Conservation (phyloP, 805 yeast species). For the Candida nonsorbophila region DNA sequence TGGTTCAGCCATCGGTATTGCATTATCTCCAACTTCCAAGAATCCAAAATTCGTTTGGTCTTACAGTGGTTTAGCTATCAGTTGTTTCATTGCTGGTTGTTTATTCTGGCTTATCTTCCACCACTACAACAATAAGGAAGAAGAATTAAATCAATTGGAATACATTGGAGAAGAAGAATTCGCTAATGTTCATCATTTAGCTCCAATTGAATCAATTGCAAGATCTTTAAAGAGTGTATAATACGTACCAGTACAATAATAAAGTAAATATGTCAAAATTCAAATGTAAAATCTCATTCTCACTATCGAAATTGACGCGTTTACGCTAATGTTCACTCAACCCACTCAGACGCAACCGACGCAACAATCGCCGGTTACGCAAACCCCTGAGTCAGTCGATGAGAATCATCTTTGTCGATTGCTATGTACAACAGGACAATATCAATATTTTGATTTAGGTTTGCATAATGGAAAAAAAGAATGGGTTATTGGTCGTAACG, state of each 20-base stretch:
- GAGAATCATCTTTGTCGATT: conserved; percentile 44
- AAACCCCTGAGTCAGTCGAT: conserved; percentile 21
- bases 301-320: too few relatives aligned
- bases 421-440: conserved; percentile 57
- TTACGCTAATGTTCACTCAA: conserved; percentile 14
- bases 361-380: conserved; percentile 30
- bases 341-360: conserved; percentile 34
- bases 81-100: conserved; percentile 55
- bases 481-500: conserved; percentile 77
- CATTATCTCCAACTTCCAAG: conserved; percentile 58
- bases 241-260: too few relatives aligned
- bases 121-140: conserved; percentile 52
- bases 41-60: conserved; percentile 72
- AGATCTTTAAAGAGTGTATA: conserved; percentile 13
- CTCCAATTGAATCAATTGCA: conserved; percentile 15
- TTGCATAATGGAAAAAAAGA: conserved; percentile 24
- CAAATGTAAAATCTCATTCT: background rate
- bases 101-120: conserved; percentile 58
- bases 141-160: conserved; percentile 51
- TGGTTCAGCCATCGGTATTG: conserved; percentile 74
- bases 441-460: conserved; percentile 40
- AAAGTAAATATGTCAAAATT: conserved; percentile 1
- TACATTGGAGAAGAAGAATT: conserved; percentile 12
- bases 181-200: conserved; percentile 5
- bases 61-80: conserved; percentile 56